A percentile compares a stretch with the other conserved stretches of the same genome.
Conservation (phyloP, 257 asterid species). For the Salvia miltiorrhiza region DNA sequence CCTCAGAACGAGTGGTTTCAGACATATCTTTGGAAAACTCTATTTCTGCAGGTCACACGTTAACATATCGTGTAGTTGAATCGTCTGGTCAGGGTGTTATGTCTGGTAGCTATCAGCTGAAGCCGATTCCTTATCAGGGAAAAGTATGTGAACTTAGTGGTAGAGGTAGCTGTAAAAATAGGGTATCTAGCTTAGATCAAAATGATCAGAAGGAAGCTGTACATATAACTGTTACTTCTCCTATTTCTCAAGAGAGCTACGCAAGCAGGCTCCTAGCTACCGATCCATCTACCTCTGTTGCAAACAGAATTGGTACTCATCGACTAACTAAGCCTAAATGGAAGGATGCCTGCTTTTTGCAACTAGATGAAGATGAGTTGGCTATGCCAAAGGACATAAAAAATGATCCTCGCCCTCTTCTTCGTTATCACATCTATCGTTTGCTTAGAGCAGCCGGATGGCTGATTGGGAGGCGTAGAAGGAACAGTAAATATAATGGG, state of each 20-base stretch:
- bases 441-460: conserved; percentile 86
- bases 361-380: conserved; percentile 67
- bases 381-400: conserved; percentile 61
- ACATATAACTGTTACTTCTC: conserved; percentile 53
- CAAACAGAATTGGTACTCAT: conserved; percentile 33
- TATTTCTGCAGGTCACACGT: conserved; percentile 29
- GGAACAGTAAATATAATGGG: conserved; percentile 71
- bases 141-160: conserved; percentile 38
- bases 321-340: conserved; percentile 70
- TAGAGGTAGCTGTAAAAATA: conserved; percentile 31
- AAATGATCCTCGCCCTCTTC: conserved; percentile 95
- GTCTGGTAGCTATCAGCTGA: conserved; percentile 47
- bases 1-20: conserved; percentile 40
- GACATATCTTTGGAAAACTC: conserved; percentile 34
- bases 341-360: conserved; percentile 86
- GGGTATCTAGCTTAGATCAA: conserved; percentile 38
- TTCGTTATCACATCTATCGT: conserved; percentile 85
- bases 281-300: conserved; percentile 37
- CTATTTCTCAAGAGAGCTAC: conserved; percentile 86
- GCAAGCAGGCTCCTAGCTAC: conserved; percentile 58
- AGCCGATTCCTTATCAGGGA: conserved; percentile 30
- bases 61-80: conserved; percentile 63
- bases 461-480: conserved; percentile 93
- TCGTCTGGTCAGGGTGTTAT: conserved; percentile 66
- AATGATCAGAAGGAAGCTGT: conserved; percentile 48